phyloP scores from a whole-genome alignment of 768 basidiomycete species.

The Leccinum disarticulatum region DNA sequence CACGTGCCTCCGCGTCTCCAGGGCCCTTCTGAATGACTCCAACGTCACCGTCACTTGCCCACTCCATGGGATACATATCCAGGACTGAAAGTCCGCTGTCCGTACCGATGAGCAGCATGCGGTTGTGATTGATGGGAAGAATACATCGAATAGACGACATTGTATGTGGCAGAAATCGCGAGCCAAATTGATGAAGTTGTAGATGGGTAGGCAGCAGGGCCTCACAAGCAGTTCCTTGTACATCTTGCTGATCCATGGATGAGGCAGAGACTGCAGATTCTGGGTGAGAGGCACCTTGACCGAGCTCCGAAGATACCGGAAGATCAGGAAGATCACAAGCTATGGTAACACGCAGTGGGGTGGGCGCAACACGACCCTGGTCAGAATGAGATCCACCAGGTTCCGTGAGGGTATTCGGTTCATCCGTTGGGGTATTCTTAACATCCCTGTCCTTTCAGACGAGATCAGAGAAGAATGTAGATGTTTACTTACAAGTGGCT shows the following conservation, averaged over 20 bases:
- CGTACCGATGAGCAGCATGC: conserved; percentile 73
- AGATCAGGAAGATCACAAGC: conserved; percentile 33
- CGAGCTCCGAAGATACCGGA: conserved; percentile 14
- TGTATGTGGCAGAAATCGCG: conserved; percentile 81
- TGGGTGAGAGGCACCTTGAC: conserved; percentile 1
- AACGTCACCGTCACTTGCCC: conserved; percentile 45
- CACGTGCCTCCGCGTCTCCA: conserved; percentile 63
- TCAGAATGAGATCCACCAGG: conserved; percentile 8
- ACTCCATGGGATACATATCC: conserved; percentile 79
- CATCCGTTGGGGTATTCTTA: conserved; percentile 20
- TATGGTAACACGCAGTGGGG: conserved; percentile 46
- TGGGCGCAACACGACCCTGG: conserved; percentile 13
- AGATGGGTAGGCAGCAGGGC: conserved; percentile 61
- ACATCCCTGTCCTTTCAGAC: conserved; percentile 5
- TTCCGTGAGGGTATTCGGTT: neutral
- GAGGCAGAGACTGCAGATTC: conserved; percentile 15
- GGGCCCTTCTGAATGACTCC: conserved; percentile 55
- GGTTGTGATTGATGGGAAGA: conserved; percentile 64
- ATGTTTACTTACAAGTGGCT: conserved; percentile 14
- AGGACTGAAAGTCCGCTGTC: conserved; percentile 79
- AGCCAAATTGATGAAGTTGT: conserved; percentile 76
- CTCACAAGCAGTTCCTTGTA: conserved; percentile 45
- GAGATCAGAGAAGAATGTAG: neutral
- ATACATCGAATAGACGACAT: conserved; percentile 73
- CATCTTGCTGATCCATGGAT: conserved; percentile 34